These are phyloP conservation scores for Wickerhamiella kurtzmanii DNA, from an alignment of 805 yeast species.

Conservation along the genomic window DNA sequence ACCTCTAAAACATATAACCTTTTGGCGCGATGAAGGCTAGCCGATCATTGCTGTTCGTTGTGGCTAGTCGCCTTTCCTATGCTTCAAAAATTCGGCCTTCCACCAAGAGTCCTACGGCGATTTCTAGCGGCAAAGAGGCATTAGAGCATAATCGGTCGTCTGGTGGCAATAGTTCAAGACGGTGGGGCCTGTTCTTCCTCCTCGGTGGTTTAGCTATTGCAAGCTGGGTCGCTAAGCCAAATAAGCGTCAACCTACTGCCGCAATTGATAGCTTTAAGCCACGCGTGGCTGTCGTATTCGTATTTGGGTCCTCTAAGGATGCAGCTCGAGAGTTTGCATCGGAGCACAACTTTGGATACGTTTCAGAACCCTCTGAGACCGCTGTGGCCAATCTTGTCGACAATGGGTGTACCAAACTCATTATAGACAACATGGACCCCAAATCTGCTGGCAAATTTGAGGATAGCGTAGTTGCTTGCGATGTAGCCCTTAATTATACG, in stretches of 20 bases:
- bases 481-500: constrained; percentile 14
- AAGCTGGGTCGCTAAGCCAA: constrained; percentile 15
- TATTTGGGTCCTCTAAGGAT: constrained; percentile 14
- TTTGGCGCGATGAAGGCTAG: neutral
- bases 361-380: constrained; percentile 3
- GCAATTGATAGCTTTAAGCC: constrained; percentile 19
- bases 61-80: neutral
- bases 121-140: neutral
- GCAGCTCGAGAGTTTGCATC: constrained; percentile 8
- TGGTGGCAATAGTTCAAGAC: neutral
- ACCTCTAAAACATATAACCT: too few species aligned
- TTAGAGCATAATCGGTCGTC: neutral
- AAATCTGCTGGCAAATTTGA: constrained; percentile 7
- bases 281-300: constrained; percentile 16
- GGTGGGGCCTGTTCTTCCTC: constrained; percentile 8
- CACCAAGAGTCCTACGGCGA: neutral
- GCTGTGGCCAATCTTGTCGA: constrained; percentile 11
- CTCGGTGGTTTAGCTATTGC: constrained; percentile 18
- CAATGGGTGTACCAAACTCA: constrained; percentile 13
- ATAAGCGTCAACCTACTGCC: constrained; percentile 13
- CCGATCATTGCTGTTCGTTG: neutral
- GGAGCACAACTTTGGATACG: constrained; percentile 9
- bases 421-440: constrained; percentile 12
- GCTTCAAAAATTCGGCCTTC: neutral
- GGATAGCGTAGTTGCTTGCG: constrained; percentile 15